phyloP scores from a whole-genome alignment of 768 basidiomycete species.

The Leccinum longicurvipes region DNA sequence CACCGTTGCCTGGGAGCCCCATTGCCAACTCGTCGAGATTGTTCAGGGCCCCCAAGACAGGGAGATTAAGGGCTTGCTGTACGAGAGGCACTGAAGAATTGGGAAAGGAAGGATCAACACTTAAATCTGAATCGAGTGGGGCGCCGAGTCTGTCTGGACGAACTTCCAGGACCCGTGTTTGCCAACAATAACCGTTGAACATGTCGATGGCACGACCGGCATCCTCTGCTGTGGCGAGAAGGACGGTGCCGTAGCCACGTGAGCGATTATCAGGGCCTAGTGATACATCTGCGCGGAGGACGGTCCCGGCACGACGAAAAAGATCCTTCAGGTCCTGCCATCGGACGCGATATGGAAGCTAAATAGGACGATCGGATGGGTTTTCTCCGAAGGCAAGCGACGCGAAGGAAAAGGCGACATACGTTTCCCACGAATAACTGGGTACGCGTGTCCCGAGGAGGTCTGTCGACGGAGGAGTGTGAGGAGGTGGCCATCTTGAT shows the following conservation, averaged over 20 bases:
- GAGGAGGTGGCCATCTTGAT: slow-evolving; percentile 88
- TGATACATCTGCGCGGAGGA: slow-evolving; percentile 74
- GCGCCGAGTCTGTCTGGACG: slow-evolving; percentile 72
- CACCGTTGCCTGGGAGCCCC: slow-evolving; percentile 13
- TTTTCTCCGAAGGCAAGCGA: neutral
- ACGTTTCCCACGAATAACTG: slow-evolving; percentile 98
- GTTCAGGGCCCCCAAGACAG: slow-evolving; percentile 11
- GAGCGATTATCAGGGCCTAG: slow-evolving; percentile 88
- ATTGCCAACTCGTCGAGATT: slow-evolving; percentile 19
- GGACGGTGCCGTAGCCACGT: slow-evolving; percentile 91
- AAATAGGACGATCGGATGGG: neutral
- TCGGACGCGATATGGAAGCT: slow-evolving; percentile 95
- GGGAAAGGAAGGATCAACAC: slow-evolving; percentile 10
- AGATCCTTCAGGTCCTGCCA: slow-evolving; percentile 99
- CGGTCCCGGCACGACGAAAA: slow-evolving; percentile 91
- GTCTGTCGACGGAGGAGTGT: slow-evolving; percentile 47
- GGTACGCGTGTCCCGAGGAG: slow-evolving; percentile 80
- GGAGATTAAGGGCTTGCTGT: slow-evolving; percentile 17
- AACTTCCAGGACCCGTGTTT: slow-evolving; percentile 88
- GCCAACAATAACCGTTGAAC: slow-evolving; percentile 98
- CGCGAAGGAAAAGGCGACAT: slow-evolving; percentile 30
- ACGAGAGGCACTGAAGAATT: slow-evolving; percentile 17
- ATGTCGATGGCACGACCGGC: slow-evolving; percentile 92
- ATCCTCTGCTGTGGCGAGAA: slow-evolving; percentile 92
- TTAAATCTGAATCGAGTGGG: slow-evolving; percentile 23